Base-by-base conservation (phyloP, 768 basidiomycete genomes). In the Russula sp. region DNA sequence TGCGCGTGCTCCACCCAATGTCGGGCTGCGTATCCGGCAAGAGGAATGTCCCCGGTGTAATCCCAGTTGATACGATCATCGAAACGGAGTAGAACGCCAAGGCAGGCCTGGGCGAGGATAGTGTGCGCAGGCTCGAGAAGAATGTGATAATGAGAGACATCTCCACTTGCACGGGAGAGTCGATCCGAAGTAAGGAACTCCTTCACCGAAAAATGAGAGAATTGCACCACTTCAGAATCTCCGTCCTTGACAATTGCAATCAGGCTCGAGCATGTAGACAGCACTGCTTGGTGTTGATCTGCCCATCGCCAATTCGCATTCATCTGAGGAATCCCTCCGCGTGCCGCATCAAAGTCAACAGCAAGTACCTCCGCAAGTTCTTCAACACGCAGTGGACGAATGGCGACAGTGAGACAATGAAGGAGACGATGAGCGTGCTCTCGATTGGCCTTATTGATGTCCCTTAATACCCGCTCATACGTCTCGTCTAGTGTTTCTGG, bases 161-260 rank as follows among this genome's bases (percentile, higher is more conserved):
- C 46, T 8, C 10, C 7, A 14, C 11, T 38, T 46, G 50, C 35
- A 29, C 22, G 8, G 0, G 56, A 35, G 7, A 57, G 56, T 5
- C 36, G 49, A 32, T 39, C 14, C 6, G 61, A 62, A 0, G 42
- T 62, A 3, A 62, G 43, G 29, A 45, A 62, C 20, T 57, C 61
- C 6, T 62, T 56, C 4, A 62, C 61, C 0, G 61, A 57, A 25
- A 51, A 18, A n/a, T 62, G 61, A 4, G 60, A 56, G 9, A 61
- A 61, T 13, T 61, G 47, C 7, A 61, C 60, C 14, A 61, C 29
- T 35, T 41, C 22, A 32, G 41, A 56, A 14, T 5, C 6, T 1
- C 35, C 41, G 9, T 41, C 18, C 14, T 45, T 34, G 41, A 45
- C 18, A 9, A 61, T 16, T 6, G 47, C 0, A 9, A 61, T 25